Conservation (phyloP, 2,329 filamentous ascomycete genomes). For the Pseudogymnoascus sp. region DNA sequence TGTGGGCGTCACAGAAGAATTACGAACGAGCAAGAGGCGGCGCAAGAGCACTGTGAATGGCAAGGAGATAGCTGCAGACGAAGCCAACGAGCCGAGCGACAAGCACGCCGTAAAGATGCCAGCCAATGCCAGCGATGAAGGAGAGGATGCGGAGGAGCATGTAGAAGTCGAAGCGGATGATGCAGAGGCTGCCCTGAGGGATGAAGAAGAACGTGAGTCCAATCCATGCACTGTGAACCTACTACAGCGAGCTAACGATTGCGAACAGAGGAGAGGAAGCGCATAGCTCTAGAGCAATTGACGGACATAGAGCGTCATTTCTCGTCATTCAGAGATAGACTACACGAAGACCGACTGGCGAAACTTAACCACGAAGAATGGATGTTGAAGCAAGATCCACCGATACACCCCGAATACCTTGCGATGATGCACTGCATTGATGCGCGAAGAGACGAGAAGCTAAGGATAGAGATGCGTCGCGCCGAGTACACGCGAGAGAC, state of each 20-base stretch:
- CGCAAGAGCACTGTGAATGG: not conserved
- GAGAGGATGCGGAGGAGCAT: constrained; percentile 45
- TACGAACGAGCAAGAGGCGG: constrained; percentile 4
- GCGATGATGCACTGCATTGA: constrained; percentile 85
- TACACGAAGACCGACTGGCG: constrained; percentile 82
- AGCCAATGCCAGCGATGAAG: constrained; percentile 18
- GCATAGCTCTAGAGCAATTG: constrained; percentile 70
- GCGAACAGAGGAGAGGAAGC: constrained; percentile 63
- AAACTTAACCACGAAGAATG: constrained; percentile 65
- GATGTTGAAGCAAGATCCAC: constrained; percentile 48
- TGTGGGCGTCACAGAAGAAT: not conserved
- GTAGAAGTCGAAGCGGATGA: constrained; percentile 50
- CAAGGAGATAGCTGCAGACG: not conserved
- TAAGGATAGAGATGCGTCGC: constrained; percentile 44
- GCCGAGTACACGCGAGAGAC: constrained; percentile 66
- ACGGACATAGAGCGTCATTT: constrained; percentile 82
- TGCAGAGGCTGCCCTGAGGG: constrained; percentile 47
- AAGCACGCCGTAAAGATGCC: constrained; percentile 3
- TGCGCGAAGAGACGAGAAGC: constrained; percentile 70
- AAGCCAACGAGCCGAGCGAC: not conserved
- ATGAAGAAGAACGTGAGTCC: constrained; percentile 56
- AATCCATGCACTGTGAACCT: not conserved
- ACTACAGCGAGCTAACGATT: constrained; percentile 19
- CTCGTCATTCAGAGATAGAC: constrained; percentile 73
- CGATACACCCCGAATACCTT: constrained; percentile 85